Conservation (phyloP, 768 basidiomycete species). For the Russula olivacea region DNA sequence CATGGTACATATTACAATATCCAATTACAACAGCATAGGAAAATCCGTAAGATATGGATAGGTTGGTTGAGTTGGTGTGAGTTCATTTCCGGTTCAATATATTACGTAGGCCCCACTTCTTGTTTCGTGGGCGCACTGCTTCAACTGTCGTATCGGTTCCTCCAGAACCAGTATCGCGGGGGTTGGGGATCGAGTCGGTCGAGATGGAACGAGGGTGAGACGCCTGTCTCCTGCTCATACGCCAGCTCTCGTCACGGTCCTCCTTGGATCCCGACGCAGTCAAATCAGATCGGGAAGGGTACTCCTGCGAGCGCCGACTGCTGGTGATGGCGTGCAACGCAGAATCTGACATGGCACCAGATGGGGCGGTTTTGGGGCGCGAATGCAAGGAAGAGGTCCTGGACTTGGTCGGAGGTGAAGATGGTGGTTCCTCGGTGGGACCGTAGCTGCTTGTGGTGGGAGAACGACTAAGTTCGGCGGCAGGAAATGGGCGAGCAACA, state of each 20-base stretch:
- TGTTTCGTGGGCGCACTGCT: constrained; percentile 22
- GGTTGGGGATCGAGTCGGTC: constrained; percentile 46
- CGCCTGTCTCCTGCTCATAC: constrained; percentile 24
- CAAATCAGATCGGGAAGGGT: constrained; percentile 1
- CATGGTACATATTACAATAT: constrained; percentile 21
- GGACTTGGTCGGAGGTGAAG: not conserved
- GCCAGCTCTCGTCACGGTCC: constrained; percentile 3
- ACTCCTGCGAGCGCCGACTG: constrained; percentile 17
- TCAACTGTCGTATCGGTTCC: not conserved
- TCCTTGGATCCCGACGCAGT: not conserved
- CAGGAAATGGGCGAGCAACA: not conserved
- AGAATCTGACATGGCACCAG: constrained; percentile 18
- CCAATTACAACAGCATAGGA: not conserved
- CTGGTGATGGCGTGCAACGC: constrained; percentile 25
- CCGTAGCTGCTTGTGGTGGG: not conserved
- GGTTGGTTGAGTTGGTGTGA: not conserved
- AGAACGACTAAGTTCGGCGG: constrained; percentile 5
- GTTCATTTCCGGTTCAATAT: constrained; percentile 37
- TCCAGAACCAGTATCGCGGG: not conserved
- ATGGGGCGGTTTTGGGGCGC: constrained; percentile 23
- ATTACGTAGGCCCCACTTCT: constrained; percentile 39
- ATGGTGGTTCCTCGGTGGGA: not conserved
- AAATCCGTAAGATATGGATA: not conserved
- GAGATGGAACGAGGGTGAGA: constrained; percentile 48
- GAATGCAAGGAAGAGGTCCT: constrained; percentile 15